phyloP scores from a whole-genome alignment of 441 rosid genomes.

The Populus tomentosa region DNA sequence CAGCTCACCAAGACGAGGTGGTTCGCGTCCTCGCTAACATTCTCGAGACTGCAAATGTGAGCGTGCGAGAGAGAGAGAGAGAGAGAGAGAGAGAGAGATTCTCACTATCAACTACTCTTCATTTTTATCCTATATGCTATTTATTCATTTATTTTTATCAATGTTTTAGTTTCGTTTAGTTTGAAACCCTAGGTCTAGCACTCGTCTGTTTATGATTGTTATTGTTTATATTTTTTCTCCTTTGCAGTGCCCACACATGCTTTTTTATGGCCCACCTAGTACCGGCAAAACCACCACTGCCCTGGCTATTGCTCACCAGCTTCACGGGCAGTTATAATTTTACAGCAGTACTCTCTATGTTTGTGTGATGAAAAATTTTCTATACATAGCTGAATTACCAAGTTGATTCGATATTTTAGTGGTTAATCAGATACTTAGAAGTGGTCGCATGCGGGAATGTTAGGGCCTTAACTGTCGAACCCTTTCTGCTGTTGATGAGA shows the following conservation, averaged over 20 bases:
- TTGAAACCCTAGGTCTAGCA: slow-evolving; percentile 35
- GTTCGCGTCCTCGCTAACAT: slow-evolving; percentile 96
- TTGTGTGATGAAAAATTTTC: not conserved
- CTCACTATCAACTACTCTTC: not conserved
- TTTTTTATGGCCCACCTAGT: slow-evolving; percentile 94
- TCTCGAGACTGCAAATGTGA: slow-evolving; percentile 69
- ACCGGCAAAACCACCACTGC: slow-evolving; percentile 96
- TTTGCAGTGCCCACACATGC: slow-evolving; percentile 88
- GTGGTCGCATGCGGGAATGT: too few relatives aligned
- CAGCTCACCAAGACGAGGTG: slow-evolving; percentile 98
- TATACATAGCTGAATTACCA: too few relatives aligned
- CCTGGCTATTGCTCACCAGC: slow-evolving; percentile 90
- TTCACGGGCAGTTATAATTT: slow-evolving; percentile 51
- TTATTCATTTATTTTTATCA: too few relatives aligned
- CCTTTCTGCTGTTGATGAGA: too few relatives aligned
- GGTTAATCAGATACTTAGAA: too few relatives aligned
- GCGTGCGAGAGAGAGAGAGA: not conserved
- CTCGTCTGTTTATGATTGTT: not conserved
- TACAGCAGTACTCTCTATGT: too few relatives aligned
- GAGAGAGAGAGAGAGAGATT: too few relatives aligned
- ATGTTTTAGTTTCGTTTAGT: not conserved
- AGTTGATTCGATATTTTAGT: too few relatives aligned
- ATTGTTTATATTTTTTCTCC: not conserved
- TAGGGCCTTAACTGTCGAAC: too few relatives aligned
- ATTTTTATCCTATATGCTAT: too few relatives aligned